Conservation (phyloP, 208 protist species). For the Acanthamoeba lenticulata region DNA sequence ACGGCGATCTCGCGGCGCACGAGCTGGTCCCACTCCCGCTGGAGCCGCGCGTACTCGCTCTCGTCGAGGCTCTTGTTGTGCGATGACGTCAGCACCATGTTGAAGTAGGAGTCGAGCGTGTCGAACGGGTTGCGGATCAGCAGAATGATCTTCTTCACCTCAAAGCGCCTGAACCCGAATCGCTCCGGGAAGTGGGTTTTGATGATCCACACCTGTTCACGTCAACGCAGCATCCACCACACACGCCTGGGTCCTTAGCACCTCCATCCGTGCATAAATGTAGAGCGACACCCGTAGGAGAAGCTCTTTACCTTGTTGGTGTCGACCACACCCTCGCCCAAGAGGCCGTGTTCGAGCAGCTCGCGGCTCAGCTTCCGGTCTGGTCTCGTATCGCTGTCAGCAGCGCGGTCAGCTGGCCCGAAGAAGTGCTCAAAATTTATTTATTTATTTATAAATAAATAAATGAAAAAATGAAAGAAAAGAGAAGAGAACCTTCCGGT, state of each 20-base stretch:
- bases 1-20: slow-evolving; percentile 9
- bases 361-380: slow-evolving; percentile 49
- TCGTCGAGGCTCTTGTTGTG: slow-evolving; percentile 49
- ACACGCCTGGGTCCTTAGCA: neutral
- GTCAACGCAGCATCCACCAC: neutral
- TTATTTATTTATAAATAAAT: neutral
- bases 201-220: slow-evolving; percentile 6
- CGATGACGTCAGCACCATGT: slow-evolving; percentile 63
- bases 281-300: neutral
- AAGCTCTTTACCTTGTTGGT: neutral
- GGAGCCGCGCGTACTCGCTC: slow-evolving; percentile 44
- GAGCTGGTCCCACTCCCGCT: slow-evolving; percentile 8
- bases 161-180: slow-evolving; percentile 17
- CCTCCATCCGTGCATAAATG: neutral
- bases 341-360: neutral
- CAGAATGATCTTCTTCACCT: slow-evolving; percentile 61
- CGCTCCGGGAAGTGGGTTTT: slow-evolving; percentile 64
- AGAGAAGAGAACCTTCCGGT: slow-evolving; percentile 12
- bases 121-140: slow-evolving; percentile 60
- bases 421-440: neutral
- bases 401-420: neutral
- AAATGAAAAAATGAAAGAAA: neutral
- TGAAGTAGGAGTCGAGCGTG: slow-evolving; percentile 56
- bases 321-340: slow-evolving; percentile 51
- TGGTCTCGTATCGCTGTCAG: slow-evolving; percentile 19